Percentiles rank a stretch among this genome's conserved stretches.
phyloP scores from a whole-genome alignment of 768 basidiomycete genomes.

The Lepiota subincarnata region DNA sequence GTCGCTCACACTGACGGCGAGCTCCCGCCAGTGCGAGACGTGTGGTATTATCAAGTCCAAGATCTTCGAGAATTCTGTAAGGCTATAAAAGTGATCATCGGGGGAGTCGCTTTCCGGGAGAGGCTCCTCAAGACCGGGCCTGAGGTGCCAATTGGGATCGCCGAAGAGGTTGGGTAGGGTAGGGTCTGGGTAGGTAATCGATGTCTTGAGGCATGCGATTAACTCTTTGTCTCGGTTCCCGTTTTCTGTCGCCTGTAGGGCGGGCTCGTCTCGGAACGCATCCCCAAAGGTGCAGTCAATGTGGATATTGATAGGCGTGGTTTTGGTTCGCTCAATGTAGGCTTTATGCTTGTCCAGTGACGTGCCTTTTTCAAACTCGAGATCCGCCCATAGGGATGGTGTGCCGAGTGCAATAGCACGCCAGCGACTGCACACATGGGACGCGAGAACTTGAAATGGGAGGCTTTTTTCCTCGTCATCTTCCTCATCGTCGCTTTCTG shows the following conservation, averaged over 20 bases:
- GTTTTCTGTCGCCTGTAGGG: conserved; percentile 11
- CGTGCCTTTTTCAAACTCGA: conserved; percentile 35
- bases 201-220: conserved; percentile 8
- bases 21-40: conserved; percentile 47
- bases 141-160: conserved; percentile 1
- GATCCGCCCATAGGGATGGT: conserved; percentile 52
- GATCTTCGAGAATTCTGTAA: conserved; percentile 30
- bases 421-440: conserved; percentile 62
- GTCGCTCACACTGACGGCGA: conserved; percentile 42
- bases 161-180: neutral
- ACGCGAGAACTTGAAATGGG: conserved; percentile 51
- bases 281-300: conserved; percentile 40
- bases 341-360: conserved; percentile 40
- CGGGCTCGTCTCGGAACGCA: conserved; percentile 23
- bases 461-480: conserved; percentile 14
- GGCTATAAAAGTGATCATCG: conserved; percentile 23
- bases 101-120: conserved; percentile 8
- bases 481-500: conserved; percentile 5
- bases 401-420: conserved; percentile 48
- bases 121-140: conserved; percentile 8
- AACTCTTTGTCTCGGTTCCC: conserved; percentile 19
- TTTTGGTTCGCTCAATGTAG: conserved; percentile 52
- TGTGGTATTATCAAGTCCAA: conserved; percentile 48
- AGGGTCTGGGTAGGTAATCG: conserved; percentile 11
- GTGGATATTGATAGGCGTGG: conserved; percentile 48